phyloP scores from a whole-genome alignment of 805 yeast genomes.

The Lipomyces starkeyi region DNA sequence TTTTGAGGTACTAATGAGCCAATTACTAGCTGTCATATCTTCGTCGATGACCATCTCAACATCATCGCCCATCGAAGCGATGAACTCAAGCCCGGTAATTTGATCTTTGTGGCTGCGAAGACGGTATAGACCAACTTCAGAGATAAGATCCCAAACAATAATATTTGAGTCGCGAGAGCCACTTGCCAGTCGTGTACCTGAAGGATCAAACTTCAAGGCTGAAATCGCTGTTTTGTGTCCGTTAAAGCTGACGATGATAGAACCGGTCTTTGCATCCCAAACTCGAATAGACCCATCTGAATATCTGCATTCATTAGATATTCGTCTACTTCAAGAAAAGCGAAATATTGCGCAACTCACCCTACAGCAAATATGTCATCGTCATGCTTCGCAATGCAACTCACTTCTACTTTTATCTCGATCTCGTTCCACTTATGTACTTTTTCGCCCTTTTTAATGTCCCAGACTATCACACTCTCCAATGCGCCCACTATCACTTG shows the following conservation, averaged over 20 bases:
- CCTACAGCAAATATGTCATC: conserved; percentile 82
- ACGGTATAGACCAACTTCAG: conserved; percentile 86
- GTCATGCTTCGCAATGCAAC: conserved; percentile 66
- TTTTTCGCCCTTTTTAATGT: conserved; percentile 87
- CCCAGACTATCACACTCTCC: conserved; percentile 89
- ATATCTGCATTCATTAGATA: conserved; percentile 47
- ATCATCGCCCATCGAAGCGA: conserved; percentile 45
- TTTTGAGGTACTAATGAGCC: conserved; percentile 76
- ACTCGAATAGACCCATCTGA: conserved; percentile 86
- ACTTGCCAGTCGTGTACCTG: conserved; percentile 83
- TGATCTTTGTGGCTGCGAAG: conserved; percentile 88
- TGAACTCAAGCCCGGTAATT: conserved; percentile 73
- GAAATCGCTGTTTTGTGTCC: conserved; percentile 92
- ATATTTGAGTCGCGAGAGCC: conserved; percentile 87
- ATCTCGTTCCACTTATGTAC: conserved; percentile 58
- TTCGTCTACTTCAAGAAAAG: not conserved
- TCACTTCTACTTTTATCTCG: conserved; percentile 68
- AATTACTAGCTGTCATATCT: conserved; percentile 54
- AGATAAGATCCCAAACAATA: conserved; percentile 93
- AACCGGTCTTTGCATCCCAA: conserved; percentile 86
- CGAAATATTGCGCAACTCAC: conserved; percentile 11
- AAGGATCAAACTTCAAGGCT: conserved; percentile 68
- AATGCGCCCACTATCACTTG: conserved; percentile 79
- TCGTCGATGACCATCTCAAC: conserved; percentile 21
- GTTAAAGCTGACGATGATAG: conserved; percentile 77